Evolutionary conservation across 2,329 filamentous ascomycete genomes (phyloP), one percentile per base, ranked within the genome.

Genomic region (Akanthomyces dipterigenus): DNA sequence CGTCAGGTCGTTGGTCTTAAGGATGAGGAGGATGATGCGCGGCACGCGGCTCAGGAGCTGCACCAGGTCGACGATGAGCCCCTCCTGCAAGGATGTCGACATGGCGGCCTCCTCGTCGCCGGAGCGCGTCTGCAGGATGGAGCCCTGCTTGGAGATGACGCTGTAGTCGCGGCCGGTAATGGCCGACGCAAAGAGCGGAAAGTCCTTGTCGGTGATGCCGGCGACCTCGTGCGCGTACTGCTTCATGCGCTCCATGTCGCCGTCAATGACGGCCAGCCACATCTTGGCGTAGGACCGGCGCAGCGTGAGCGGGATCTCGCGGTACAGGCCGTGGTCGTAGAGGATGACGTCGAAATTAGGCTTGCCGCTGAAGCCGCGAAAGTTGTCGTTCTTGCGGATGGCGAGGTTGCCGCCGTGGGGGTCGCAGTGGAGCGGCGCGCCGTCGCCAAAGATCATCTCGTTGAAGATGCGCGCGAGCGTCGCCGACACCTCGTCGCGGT

Each of bases 1-100:
- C 18, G 95, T 99, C 43, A 99, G 79, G 75, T 99, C 95, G 72
- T 99, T 99, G 2, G 95, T 99, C 78, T 99, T 99, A 64, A 99
- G 82, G 66, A 99, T 98, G 31, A 99, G 80, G 14, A 99, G 81
- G 60, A 99, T 96, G 65, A 99, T 91, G 49, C 92, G 82, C 0
- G 95, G 95, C 7, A 99, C 93, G 68, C 91, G 86, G 53, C 91
- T 91, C 5, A 99, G 84, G 66, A 99, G 80, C 66, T 93, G 88
- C 8, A 99, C 91, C 7, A 99, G 81, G 68, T 97, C 89, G 64
- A 90, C 89, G 42, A 99, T 81, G 72, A 99, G 84, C 11, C 93
- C 93, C 60, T 97, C 91, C 53, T 92, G 89, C 62, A 99, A 78
- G 1, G 91, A 90, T 55, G 86, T 84, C 57, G 89, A 88, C 72